Evolutionary conservation across 495 filamentous ascomycete genomes (phyloP), one percentile per base, ranked within the genome.

Genomic region (Penicillium robsamsonii): DNA sequence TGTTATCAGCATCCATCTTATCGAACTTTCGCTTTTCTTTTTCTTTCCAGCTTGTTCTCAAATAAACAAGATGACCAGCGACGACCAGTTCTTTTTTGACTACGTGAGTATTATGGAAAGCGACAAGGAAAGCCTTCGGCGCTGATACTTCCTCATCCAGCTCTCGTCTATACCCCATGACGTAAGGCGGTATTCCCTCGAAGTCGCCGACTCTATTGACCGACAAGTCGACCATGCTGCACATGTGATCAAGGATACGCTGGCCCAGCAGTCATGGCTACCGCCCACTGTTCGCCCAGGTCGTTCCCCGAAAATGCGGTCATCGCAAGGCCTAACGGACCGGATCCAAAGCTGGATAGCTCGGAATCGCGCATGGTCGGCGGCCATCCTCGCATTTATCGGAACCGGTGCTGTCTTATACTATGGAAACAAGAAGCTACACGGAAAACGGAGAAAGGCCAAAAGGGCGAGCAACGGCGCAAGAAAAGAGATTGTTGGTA

Each of bases 401-500:
- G 87, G 89, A 22, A 87, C 87, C 18, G 78, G 82, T 2, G 81
- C 78, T n/a, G 86, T 87, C 48, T 73, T 88, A 54, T 73, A 86
- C 22, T 87, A 85, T 62, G 79, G 84, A 49, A 83, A 74, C 49
- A 86, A 79, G 59, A 85, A 79, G 49, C 67, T 79, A 10, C 69
- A 80, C 59, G 77, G 79, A 6, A 87, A 84, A 69, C 84, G 87
- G 62, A 80, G 92, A 58, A 83, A 88, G 57, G 94, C 92, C 9
- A 81, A 77, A 68, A 81, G 88, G 27, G 88, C 89, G 7, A 78
- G 80, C 13, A 96, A 90, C 75, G 94, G 94, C n/a, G 87, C 89
- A 10, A 78, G 92, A 50, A 84, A 86, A 47, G 94, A 97, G 65
- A 92, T 97, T 29, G 87, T 98, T 38, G 80, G 79, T 80, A 72